phyloP scores from a whole-genome alignment of 2,329 filamentous ascomycete species.

The Alternaria rosae region DNA sequence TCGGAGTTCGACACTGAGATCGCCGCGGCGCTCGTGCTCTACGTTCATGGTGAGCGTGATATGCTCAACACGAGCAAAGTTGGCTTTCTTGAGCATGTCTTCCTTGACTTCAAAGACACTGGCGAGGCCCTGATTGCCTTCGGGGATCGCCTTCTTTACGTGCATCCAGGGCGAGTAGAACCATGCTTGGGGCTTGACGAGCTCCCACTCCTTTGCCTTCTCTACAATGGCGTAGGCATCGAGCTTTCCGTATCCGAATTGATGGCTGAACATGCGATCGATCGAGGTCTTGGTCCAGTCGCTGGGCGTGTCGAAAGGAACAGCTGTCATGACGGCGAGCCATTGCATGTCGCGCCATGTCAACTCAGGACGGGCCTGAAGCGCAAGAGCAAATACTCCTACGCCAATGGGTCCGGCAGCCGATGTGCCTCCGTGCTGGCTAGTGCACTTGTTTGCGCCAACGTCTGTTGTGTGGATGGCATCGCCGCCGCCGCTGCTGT shows the following conservation, averaged over 20 bases:
- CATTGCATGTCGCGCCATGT: constrained; percentile 96
- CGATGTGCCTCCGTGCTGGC: constrained; percentile 90
- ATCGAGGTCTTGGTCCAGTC: constrained; percentile 84
- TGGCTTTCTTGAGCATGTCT: constrained; percentile 81
- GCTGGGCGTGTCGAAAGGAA: constrained; percentile 77
- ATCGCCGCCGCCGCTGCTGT: constrained; percentile 88
- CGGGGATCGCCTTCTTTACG: constrained; percentile 83
- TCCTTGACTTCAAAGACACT: constrained; percentile 83
- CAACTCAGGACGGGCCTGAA: constrained; percentile 84
- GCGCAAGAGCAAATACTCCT: constrained; percentile 87
- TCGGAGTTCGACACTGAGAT: constrained; percentile 88
- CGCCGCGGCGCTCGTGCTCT: constrained; percentile 83
- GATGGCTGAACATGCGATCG: constrained; percentile 90
- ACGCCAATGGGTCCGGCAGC: constrained; percentile 92
- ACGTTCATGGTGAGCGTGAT: constrained; percentile 98
- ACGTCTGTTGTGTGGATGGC: constrained; percentile 97
- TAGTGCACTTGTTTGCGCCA: constrained; percentile 79
- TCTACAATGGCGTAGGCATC: constrained; percentile 88
- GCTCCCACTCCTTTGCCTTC: constrained; percentile 81
- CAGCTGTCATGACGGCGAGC: constrained; percentile 82
- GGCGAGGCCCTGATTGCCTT: constrained; percentile 80
- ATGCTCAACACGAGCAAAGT: constrained; percentile 87
- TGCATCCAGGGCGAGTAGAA: constrained; percentile 92
- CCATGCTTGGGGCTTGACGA: constrained; percentile 96
- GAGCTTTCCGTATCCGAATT: constrained; percentile 94